phyloP scores from a whole-genome alignment of 768 basidiomycete species.

The Myochromella boudieri region DNA sequence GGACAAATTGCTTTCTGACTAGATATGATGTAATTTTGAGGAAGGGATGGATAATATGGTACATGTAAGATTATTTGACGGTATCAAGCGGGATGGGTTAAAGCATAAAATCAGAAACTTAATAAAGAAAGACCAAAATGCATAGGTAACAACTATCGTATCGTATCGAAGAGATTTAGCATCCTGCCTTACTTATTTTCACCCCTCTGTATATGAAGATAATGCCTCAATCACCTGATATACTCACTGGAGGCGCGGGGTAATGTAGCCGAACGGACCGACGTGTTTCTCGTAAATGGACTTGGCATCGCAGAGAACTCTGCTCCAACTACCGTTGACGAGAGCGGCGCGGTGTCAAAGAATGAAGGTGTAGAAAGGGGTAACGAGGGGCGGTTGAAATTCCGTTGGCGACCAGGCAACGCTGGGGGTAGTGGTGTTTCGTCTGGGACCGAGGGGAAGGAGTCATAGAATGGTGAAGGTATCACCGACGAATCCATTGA shows the following conservation, averaged over 20 bases:
- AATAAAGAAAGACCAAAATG: neutral
- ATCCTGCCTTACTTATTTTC: too few species aligned
- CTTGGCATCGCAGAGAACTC: conserved; percentile 15
- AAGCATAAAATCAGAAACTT: neutral
- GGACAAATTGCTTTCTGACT: too few species aligned
- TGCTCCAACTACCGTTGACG: conserved; percentile 15
- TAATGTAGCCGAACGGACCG: conserved; percentile 10
- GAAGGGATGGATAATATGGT: conserved; percentile 4
- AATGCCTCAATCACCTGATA: neutral
- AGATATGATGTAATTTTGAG: neutral
- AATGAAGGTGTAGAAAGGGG: conserved; percentile 16
- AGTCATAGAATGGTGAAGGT: conserved; percentile 55
- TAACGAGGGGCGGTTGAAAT: conserved; percentile 12
- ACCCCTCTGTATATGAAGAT: too few species aligned
- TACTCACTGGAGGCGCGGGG: conserved; percentile 7
- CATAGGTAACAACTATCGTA: too few species aligned
- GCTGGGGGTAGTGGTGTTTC: conserved; percentile 33
- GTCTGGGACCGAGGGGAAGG: conserved; percentile 71
- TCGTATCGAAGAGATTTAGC: too few species aligned
- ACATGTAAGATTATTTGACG: conserved; percentile 17
- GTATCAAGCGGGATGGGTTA: conserved; percentile 6
- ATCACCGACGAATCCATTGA: conserved; percentile 37
- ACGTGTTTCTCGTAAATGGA: conserved; percentile 8
- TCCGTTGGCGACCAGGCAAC: conserved; percentile 11
- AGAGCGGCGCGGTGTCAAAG: conserved; percentile 18